Evolutionary conservation across 768 basidiomycete species (phyloP).

Genomic region (Strobilomyces echinocephalus): DNA sequence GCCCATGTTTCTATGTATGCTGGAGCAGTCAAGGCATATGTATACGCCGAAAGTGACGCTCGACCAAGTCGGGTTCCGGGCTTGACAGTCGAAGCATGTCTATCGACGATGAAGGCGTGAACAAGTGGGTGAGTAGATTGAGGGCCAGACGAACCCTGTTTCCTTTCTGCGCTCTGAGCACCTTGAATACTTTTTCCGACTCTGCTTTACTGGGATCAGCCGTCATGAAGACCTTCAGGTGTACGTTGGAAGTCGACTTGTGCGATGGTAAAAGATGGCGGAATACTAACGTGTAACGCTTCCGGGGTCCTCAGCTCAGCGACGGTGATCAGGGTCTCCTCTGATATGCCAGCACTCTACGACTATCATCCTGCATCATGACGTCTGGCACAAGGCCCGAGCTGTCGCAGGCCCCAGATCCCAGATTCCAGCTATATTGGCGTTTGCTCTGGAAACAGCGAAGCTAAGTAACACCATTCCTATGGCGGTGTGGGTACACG

Average conservation of each 20-base stretch:
- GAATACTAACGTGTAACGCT: slow-evolving; percentile 17
- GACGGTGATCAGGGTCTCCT: slow-evolving; percentile 15
- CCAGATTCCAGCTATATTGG: too few species aligned
- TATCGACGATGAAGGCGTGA: slow-evolving; percentile 29
- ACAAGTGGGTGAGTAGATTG: too few species aligned
- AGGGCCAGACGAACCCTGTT: slow-evolving; percentile 60
- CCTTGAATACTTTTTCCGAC: slow-evolving; percentile 80
- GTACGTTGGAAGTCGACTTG: slow-evolving; percentile 4
- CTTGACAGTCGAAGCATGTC: slow-evolving; percentile 93
- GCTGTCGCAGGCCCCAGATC: too few species aligned
- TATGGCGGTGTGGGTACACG: not conserved
- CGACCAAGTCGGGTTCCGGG: slow-evolving; percentile 96
- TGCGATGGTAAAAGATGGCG: not conserved
- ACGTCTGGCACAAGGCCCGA: too few species aligned
- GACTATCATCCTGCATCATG: too few species aligned
- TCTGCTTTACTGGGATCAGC: slow-evolving; percentile 79
- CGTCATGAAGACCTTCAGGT: slow-evolving; percentile 37
- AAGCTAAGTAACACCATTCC: not conserved
- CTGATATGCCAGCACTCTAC: not conserved
- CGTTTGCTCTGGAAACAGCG: not conserved
- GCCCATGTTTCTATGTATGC: slow-evolving; percentile 92
- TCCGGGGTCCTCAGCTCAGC: slow-evolving; percentile 13
- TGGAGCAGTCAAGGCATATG: slow-evolving; percentile 96
- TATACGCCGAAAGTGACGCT: slow-evolving; percentile 96
- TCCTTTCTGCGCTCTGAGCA: slow-evolving; percentile 77